A percentile compares a stretch with the other conserved stretches of the same genome.
These are phyloP conservation scores for Aureobasidium musti DNA, from an alignment of 2,329 filamentous ascomycete species.

Conservation along the genomic window DNA sequence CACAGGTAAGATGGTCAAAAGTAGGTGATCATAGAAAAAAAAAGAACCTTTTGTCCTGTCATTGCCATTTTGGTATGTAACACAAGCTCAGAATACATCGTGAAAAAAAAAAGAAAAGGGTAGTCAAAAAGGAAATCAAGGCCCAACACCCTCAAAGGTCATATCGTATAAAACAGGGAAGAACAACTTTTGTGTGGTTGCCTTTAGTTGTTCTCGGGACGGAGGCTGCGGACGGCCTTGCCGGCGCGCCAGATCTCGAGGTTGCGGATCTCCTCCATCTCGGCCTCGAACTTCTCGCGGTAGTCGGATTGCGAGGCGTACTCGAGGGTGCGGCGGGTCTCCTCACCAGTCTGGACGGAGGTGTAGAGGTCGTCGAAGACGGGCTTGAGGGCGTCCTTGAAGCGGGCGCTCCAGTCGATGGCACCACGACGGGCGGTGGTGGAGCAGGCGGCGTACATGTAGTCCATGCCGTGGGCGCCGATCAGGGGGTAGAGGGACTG, in stretches of 20 bases:
- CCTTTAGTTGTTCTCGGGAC: slow-evolving; percentile 43
- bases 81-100: slow-evolving; percentile 28
- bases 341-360: slow-evolving; percentile 83
- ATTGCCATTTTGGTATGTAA: slow-evolving; percentile 28
- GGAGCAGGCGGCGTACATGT: slow-evolving; percentile 99
- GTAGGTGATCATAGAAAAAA: slow-evolving; percentile 1
- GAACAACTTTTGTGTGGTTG: not conserved
- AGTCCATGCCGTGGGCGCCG: slow-evolving; percentile 98
- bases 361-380: slow-evolving; percentile 98
- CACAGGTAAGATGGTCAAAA: not conserved
- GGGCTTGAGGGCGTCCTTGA: slow-evolving; percentile 98
- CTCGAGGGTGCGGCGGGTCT: slow-evolving; percentile 95
- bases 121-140: slow-evolving; percentile 8
- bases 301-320: slow-evolving; percentile 97
- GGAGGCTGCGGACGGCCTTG: slow-evolving; percentile 77
- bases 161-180: slow-evolving; percentile 23
- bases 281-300: slow-evolving; percentile 93
- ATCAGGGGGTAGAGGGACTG: slow-evolving; percentile 98
- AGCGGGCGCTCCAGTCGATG: slow-evolving; percentile 96
- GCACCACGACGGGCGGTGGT: slow-evolving; percentile 97
- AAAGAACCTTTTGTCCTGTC: slow-evolving; percentile 28
- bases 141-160: slow-evolving; percentile 4
- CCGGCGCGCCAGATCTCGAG: slow-evolving; percentile 99
- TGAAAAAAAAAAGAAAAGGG: slow-evolving; percentile 6
- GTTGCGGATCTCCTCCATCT: slow-evolving; percentile 97